phyloP scores from a whole-genome alignment of 495 filamentous ascomycete genomes.

The Penicillium manginii region DNA sequence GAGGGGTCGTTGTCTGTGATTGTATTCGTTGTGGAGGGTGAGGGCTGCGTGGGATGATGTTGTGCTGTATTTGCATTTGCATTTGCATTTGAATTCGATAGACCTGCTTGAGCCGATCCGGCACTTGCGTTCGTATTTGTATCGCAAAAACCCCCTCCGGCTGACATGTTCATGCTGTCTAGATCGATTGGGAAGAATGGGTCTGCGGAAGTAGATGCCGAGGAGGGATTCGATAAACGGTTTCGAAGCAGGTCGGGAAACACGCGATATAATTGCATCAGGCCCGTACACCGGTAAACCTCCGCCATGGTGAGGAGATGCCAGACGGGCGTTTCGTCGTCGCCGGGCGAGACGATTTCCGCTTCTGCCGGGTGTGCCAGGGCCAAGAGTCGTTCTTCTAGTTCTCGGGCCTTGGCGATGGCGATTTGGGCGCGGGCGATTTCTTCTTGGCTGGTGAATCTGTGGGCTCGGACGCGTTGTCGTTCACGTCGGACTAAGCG shows the following conservation, averaged over 20 bases:
- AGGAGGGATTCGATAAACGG: slow-evolving; percentile 36
- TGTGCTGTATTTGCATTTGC: slow-evolving; percentile 2
- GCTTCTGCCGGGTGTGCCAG: slow-evolving; percentile 53
- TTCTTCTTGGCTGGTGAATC: slow-evolving; percentile 44
- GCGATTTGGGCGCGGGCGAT: slow-evolving; percentile 45
- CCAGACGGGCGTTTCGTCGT: slow-evolving; percentile 59
- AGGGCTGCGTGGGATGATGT: slow-evolving; percentile 10
- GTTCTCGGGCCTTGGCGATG: slow-evolving; percentile 47
- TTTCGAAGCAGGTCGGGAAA: slow-evolving; percentile 56
- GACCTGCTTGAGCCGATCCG: too few relatives aligned
- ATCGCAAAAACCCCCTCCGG: slow-evolving; percentile 27
- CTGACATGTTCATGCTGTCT: slow-evolving; percentile 28
- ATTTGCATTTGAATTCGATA: slow-evolving; percentile 4
- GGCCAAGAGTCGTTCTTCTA: slow-evolving; percentile 55
- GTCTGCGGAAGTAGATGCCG: slow-evolving; percentile 8
- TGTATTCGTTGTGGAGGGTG: slow-evolving; percentile 5
- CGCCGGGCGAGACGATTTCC: slow-evolving; percentile 56
- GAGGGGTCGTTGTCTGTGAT: not conserved
- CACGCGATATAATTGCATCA: slow-evolving; percentile 58
- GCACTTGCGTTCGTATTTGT: not conserved
- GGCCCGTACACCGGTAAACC: slow-evolving; percentile 57
- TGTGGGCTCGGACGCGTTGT: slow-evolving; percentile 39
- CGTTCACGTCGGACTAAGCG: slow-evolving; percentile 55
- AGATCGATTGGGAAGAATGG: slow-evolving; percentile 38
- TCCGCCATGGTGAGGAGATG: slow-evolving; percentile 62